Base-by-base conservation (phyloP, 2,329 filamentous ascomycete genomes). In the Ceratocystis alfenasii region DNA sequence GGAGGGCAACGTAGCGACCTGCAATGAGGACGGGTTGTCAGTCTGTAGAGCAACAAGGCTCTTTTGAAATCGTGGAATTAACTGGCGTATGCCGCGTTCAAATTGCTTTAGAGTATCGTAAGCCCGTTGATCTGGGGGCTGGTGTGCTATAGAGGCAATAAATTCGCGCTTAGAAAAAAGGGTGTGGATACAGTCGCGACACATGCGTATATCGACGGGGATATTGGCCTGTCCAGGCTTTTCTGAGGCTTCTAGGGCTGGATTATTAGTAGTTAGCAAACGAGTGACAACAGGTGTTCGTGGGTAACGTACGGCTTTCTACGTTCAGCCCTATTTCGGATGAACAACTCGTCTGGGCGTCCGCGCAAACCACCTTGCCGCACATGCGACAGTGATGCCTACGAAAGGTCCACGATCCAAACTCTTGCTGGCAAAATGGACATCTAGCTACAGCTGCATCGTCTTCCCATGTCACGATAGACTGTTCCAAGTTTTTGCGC, bases 401-500 rank as follows among this genome's bases (percentile, higher is more conserved):
- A 71, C 94, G 84, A 72, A 97, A 95, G 1, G 90, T 89, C 82
- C 96, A 97, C 15, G 87, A 88, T 0, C 90, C 88, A 74, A 99
- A 99, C 66, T 96, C 90, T 72, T 99, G 94, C 72, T 95, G 89
- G 72, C 94, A 99, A 72, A 96, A 96, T 0, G 94, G 94, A 73
- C 94, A 99, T 69, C 86, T 86, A 1, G 80, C 69, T 5, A 99
- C 91, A 41, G 80, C 83, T 0, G 87, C 81, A 74, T 99, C 94
- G 64, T 97, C 92, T 74, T 99, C 89, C 94, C 94, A 99, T 0
- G 87, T 88, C 17, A 99, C 92, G 6, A 99, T 84, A 0, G 89
- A 91, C 73, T 99, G 94, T 73, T 99, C 94, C 3, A 97, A 78
- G 15, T 83, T 73, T 73, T 96, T 94, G 62, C 90, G 83, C 62